Conservation (phyloP, 257 asterid species). For the Ilex asprella region DNA sequence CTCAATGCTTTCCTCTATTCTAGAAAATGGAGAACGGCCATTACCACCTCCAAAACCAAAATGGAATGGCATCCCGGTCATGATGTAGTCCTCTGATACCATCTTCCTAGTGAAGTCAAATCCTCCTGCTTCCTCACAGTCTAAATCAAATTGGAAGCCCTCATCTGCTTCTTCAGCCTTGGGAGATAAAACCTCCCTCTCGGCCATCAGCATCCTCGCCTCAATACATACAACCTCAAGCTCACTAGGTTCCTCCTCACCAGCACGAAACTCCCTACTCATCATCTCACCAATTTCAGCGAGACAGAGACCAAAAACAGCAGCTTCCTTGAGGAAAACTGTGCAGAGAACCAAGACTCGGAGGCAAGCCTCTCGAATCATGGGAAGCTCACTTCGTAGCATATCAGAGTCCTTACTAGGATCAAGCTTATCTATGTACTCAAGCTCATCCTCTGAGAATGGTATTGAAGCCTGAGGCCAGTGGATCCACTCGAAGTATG, state of each 20-base stretch:
- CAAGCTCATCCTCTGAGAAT: background rate
- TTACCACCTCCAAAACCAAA: background rate
- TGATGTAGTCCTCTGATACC: background rate
- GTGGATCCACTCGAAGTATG: conserved; percentile 1
- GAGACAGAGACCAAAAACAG: background rate
- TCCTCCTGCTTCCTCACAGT: background rate
- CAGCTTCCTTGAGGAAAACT: conserved; percentile 2
- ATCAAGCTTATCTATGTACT: background rate
- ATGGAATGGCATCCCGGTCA: background rate
- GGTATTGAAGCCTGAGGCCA: conserved; percentile 6
- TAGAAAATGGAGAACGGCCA: background rate
- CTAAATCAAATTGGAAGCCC: background rate
- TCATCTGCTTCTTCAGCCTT: background rate
- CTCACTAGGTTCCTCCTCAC: conserved; percentile 4
- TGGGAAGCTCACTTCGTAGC: background rate
- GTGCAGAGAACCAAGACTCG: conserved; percentile 1
- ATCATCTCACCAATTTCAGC: conserved; percentile 4
- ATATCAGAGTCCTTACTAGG: background rate
- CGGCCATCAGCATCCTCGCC: background rate
- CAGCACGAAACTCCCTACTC: conserved; percentile 4
- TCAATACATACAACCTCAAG: conserved; percentile 5
- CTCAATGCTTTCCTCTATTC: background rate
- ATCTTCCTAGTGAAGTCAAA: background rate
- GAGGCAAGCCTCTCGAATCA: conserved; percentile 4
- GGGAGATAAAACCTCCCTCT: background rate